phyloP scores from a whole-genome alignment of 225 moss, liverwort and hornwort genomes.

The Asterella californica region DNA sequence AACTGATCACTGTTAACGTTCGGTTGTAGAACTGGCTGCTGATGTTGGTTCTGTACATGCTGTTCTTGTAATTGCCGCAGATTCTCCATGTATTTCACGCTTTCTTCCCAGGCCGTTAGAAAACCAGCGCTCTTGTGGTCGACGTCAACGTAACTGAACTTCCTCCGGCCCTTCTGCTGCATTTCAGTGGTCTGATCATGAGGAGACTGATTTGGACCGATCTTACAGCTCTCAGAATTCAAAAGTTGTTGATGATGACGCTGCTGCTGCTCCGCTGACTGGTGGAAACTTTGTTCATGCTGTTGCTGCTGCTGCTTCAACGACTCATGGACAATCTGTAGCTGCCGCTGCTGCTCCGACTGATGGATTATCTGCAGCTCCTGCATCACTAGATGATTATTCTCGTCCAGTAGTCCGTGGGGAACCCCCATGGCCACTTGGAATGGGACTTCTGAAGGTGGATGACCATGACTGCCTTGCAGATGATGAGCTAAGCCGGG shows the following conservation, averaged over 20 bases:
- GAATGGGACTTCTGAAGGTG: not conserved
- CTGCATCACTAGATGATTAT: constrained; percentile 49
- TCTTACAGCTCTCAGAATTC: not conserved
- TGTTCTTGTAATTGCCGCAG: constrained; percentile 60
- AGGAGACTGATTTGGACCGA: not conserved
- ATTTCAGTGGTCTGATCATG: not conserved
- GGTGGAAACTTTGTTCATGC: constrained; percentile 39
- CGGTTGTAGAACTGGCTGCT: not conserved
- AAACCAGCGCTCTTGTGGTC: constrained; percentile 15
- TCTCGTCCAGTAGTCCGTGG: constrained; percentile 42
- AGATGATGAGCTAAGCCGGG: not conserved
- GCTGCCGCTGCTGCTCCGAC: constrained; percentile 23
- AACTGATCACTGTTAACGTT: constrained; percentile 3
- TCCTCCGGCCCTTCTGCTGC: not conserved
- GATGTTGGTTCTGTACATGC: constrained; percentile 4
- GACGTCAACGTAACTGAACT: not conserved
- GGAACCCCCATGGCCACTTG: not conserved
- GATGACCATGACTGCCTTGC: not conserved
- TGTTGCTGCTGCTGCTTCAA: constrained; percentile 9
- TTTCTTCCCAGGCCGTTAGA: constrained; percentile 71
- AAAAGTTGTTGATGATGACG: constrained; percentile 24
- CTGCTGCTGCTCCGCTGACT: not conserved
- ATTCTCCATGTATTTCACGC: constrained; percentile 76
- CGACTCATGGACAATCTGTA: constrained; percentile 48
- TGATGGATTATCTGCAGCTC: constrained; percentile 57